These are phyloP conservation scores for Oryza punctata DNA, from an alignment of 176 grass and related monocot genomes.

Conservation along the genomic window DNA sequence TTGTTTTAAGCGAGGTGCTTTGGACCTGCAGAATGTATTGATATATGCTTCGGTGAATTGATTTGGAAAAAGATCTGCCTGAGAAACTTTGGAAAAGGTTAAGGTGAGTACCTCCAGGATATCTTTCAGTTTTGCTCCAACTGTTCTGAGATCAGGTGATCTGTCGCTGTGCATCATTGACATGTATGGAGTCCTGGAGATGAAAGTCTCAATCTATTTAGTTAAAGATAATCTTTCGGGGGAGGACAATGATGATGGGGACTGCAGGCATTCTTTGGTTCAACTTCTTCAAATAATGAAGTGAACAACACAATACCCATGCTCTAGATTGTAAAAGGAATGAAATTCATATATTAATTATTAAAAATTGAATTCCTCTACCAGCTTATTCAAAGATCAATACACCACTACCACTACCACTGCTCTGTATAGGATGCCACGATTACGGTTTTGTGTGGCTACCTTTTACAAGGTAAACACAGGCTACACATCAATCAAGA, in stretches of 20 bases:
- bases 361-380: not conserved
- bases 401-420: not conserved
- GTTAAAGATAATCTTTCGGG: conserved; percentile 16
- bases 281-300: conserved; percentile 3
- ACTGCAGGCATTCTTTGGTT: not conserved
- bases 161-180: conserved; percentile 61
- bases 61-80: not conserved
- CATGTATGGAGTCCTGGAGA: conserved; percentile 58
- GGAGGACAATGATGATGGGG: conserved; percentile 27
- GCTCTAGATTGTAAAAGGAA: not conserved
- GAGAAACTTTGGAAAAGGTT: not conserved
- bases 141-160: conserved; percentile 61
- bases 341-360: not conserved
- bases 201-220: conserved; percentile 25
- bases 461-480: not conserved
- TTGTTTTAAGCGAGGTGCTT: conserved; percentile 57
- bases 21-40: conserved; percentile 49
- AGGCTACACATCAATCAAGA: not conserved
- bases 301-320: not conserved
- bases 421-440: too few species aligned
- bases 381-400: not conserved
- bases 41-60: not conserved
- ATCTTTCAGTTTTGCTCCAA: conserved; percentile 57
- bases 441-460: not conserved
- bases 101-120: conserved; percentile 52